Percentiles rank a stretch among this genome's conserved stretches.
Evolutionary conservation across 306 rosid species (phyloP).

Genomic region (Gynostemma pentaphyllum): DNA sequence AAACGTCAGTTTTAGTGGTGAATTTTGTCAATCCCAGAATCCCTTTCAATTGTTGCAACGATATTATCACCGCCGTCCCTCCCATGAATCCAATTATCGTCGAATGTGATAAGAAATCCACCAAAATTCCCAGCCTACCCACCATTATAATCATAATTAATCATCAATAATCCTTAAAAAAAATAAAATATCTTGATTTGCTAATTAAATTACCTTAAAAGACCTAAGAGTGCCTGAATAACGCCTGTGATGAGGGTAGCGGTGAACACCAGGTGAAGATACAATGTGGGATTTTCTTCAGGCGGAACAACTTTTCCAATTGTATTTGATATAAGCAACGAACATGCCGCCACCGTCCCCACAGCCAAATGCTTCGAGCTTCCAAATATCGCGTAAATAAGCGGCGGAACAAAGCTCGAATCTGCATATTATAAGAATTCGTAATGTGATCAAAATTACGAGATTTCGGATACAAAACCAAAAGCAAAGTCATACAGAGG

Average conservation of each 20-base stretch:
- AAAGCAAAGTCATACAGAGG: background rate
- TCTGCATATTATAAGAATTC: slow-evolving; percentile 22
- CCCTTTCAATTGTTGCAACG: slow-evolving; percentile 63
- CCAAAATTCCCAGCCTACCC: slow-evolving; percentile 69
- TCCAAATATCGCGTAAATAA: slow-evolving; percentile 62
- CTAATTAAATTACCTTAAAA: slow-evolving; percentile 79
- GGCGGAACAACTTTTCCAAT: slow-evolving; percentile 31
- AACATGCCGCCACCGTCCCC: slow-evolving; percentile 74
- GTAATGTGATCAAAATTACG: background rate
- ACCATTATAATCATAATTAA: background rate
- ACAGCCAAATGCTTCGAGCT: slow-evolving; percentile 80
- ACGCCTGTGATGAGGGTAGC: slow-evolving; percentile 55
- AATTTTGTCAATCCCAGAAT: slow-evolving; percentile 50
- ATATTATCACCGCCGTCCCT: slow-evolving; percentile 65
- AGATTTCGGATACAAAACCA: background rate
- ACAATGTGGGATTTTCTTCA: slow-evolving; percentile 22
- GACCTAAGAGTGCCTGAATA: slow-evolving; percentile 45
- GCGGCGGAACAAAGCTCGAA: slow-evolving; percentile 74
- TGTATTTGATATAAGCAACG: slow-evolving; percentile 39
- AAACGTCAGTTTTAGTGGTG: slow-evolving; percentile 41
- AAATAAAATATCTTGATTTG: too few relatives aligned
- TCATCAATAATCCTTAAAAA: too few relatives aligned
- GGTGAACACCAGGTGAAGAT: slow-evolving; percentile 52
- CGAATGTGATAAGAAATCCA: slow-evolving; percentile 87
- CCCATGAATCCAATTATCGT: slow-evolving; percentile 85